Evolutionary conservation across 148 eudicot genomes (phyloP).

Genomic region (Rheum nobile): DNA sequence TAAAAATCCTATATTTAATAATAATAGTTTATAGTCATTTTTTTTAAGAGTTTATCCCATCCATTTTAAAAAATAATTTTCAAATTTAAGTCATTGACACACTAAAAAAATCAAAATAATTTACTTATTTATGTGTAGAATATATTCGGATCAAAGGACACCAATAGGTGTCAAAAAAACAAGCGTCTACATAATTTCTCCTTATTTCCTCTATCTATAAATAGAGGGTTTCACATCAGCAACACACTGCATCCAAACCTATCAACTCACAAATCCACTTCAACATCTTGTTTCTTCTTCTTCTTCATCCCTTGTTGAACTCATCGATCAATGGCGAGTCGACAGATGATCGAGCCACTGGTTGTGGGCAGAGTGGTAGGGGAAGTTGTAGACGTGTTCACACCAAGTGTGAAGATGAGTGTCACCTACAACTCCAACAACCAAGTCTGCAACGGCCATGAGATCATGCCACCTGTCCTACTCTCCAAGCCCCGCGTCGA

Average conservation of each 20-base stretch:
- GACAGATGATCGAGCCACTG: slow-evolving; percentile 42
- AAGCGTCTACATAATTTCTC: not conserved
- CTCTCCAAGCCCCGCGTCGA: slow-evolving; percentile 62
- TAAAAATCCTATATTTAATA: no score
- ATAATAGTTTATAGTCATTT: no score
- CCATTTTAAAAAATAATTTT: no score
- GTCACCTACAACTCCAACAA: slow-evolving; percentile 59
- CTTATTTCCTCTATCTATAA: not conserved
- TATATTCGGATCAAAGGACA: no score
- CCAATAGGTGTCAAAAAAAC: not conserved
- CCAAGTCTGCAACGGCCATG: slow-evolving; percentile 73
- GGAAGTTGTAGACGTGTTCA: slow-evolving; percentile 72
- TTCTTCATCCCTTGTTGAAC: no score
- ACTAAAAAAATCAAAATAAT: no score
- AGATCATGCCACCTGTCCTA: slow-evolving; percentile 65
- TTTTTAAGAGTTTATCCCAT: no score
- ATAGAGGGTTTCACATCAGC: slow-evolving; percentile 3
- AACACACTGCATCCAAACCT: not conserved
- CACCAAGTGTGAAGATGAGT: slow-evolving; percentile 50
- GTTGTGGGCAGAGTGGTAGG: slow-evolving; percentile 70
- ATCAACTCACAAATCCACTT: not conserved
- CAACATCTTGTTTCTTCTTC: not conserved
- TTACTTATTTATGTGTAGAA: no score
- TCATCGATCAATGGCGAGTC: slow-evolving; percentile 41
- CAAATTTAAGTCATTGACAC: no score